Evolutionary conservation across 352 stramenopile species (phyloP).

Genomic region (Phytophthora pseudosyringae): DNA sequence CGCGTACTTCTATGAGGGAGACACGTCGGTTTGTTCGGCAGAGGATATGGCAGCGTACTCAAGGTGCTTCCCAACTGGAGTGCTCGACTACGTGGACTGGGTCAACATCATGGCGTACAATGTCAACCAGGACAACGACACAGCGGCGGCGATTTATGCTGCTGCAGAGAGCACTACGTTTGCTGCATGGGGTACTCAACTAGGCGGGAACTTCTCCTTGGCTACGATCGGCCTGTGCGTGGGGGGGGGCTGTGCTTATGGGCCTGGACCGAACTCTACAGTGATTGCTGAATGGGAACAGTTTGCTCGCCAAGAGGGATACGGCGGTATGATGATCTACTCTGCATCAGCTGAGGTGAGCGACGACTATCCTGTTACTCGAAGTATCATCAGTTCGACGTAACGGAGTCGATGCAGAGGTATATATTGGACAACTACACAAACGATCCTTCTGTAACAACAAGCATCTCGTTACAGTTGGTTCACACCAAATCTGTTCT

Average conservation of each 20-base stretch:
- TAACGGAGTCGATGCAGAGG: background rate
- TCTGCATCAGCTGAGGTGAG: conserved; percentile 60
- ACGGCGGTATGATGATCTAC: conserved; percentile 84
- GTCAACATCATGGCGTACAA: conserved; percentile 90
- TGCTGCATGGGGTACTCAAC: conserved; percentile 48
- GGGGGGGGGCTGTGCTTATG: conserved; percentile 59
- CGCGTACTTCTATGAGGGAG: conserved; percentile 69
- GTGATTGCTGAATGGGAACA: conserved; percentile 62
- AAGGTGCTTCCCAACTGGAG: conserved; percentile 62
- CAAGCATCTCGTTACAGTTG: too few species aligned
- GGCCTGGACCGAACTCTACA: conserved; percentile 58
- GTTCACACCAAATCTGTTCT: background rate
- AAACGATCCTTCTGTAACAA: too few species aligned
- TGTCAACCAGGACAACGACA: conserved; percentile 49
- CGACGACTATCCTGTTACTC: conserved; percentile 57
- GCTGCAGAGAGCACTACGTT: conserved; percentile 66
- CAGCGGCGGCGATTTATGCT: conserved; percentile 58
- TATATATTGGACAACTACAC: too few species aligned
- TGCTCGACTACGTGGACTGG: conserved; percentile 72
- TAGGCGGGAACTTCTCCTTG: conserved; percentile 52
- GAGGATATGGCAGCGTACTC: conserved; percentile 47
- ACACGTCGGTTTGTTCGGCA: conserved; percentile 62
- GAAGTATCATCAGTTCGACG: conserved; percentile 45
- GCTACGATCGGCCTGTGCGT: conserved; percentile 71
- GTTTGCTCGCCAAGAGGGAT: conserved; percentile 39